A percentile compares a stretch with the other conserved stretches of the same genome.
These are phyloP conservation scores for Kodamaea kaohsiungensis DNA, from an alignment of 805 yeast genomes.

Conservation along the genomic window DNA sequence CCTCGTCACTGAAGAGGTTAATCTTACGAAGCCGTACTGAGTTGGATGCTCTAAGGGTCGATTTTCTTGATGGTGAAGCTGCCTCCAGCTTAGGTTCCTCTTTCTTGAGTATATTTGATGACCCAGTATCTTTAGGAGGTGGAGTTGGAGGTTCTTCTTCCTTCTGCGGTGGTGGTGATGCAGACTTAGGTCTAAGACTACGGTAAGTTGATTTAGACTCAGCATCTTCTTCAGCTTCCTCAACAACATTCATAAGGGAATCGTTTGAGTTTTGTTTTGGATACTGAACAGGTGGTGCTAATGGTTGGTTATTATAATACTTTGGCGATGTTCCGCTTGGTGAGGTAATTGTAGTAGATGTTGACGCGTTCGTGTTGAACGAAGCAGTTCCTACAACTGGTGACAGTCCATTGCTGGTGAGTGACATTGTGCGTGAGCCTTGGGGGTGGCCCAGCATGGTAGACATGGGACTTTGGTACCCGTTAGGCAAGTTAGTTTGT, in stretches of 20 bases:
- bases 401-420: conserved; percentile 2
- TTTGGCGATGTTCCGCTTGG: conserved; percentile 2
- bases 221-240: conserved; percentile 35
- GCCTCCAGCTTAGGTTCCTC: conserved; percentile 18
- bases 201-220: background rate
- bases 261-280: conserved; percentile 24
- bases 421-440: conserved; percentile 1
- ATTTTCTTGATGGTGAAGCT: conserved; percentile 34
- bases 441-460: background rate
- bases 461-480: conserved; percentile 4
- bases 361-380: conserved; percentile 1
- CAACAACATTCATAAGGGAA: conserved; percentile 34
- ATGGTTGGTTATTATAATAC: conserved; percentile 1
- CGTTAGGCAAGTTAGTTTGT: background rate
- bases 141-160: background rate
- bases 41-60: conserved; percentile 40
- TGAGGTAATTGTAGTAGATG: background rate
- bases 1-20: conserved; percentile 32
- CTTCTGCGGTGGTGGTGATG: background rate
- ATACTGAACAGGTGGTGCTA: conserved; percentile 2
- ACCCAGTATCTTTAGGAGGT: background rate
- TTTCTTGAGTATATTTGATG: conserved; percentile 23
- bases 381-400: conserved; percentile 2
- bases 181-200: conserved; percentile 1
- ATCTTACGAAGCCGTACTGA: conserved; percentile 44